A percentile compares a stretch with the other conserved stretches of the same genome.
Evolutionary conservation across 345 rosid genomes (phyloP).

Genomic region (Populus euphratica): DNA sequence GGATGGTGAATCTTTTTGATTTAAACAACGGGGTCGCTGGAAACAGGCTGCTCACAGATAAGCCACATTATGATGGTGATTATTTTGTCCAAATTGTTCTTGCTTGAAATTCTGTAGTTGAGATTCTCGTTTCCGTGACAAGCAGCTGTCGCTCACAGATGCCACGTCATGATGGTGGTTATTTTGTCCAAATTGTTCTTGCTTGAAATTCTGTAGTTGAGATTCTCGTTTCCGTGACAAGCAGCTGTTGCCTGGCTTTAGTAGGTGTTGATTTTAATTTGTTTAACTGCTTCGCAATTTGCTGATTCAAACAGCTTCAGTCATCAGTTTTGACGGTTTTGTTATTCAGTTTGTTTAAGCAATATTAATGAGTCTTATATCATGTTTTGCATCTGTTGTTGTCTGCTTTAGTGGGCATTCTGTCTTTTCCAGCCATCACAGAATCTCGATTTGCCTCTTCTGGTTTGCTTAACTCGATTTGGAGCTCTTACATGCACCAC

Average conservation of each 20-base stretch:
- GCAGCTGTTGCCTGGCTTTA: background rate
- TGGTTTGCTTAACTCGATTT: background rate
- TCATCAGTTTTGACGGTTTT: background rate
- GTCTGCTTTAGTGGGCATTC: background rate
- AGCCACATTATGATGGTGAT: constrained; percentile 60
- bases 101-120: background rate
- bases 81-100: constrained; percentile 8
- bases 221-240: background rate
- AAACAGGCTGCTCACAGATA: constrained; percentile 45
- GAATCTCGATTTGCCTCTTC: background rate
- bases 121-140: background rate
- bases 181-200: background rate
- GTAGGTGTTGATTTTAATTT: background rate
- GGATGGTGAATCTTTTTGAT: constrained; percentile 64
- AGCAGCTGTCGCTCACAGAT: constrained; percentile 26
- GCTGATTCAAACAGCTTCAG: background rate
- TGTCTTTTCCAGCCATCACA: background rate
- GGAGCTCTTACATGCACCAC: background rate
- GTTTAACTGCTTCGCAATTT: background rate
- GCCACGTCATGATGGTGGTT: constrained; percentile 60
- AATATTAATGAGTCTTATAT: background rate
- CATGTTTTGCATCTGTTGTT: background rate
- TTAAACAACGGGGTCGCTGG: constrained; percentile 49
- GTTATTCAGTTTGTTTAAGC: background rate
- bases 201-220: background rate